Evolutionary conservation across 129 eudicot genomes (phyloP).

Genomic region (Pittosporum tobira): DNA sequence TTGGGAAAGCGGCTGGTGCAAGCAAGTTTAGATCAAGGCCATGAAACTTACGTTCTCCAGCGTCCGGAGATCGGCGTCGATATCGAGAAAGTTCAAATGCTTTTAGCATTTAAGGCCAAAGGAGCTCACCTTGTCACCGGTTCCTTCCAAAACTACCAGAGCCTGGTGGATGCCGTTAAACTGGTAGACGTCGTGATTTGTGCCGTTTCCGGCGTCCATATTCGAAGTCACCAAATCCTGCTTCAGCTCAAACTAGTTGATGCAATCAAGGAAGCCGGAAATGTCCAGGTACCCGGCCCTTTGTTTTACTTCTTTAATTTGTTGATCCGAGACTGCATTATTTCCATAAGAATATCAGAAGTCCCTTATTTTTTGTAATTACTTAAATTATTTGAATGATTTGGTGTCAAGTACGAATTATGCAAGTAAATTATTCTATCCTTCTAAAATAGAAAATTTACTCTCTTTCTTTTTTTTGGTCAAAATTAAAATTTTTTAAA

Average conservation of each 20-base stretch:
- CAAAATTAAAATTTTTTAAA: too few relatives aligned
- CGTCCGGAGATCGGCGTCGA: constrained; percentile 45
- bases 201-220: constrained; percentile 73
- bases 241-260: constrained; percentile 82
- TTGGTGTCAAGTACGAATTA: too few relatives aligned
- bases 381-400: not conserved
- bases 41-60: constrained; percentile 36
- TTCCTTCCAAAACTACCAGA: constrained; percentile 49
- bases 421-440: too few relatives aligned
- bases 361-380: too few relatives aligned
- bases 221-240: constrained; percentile 59
- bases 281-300: constrained; percentile 72
- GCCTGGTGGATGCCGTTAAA: constrained; percentile 71
- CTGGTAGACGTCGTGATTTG: constrained; percentile 68
- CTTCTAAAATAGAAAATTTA: too few relatives aligned
- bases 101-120: constrained; percentile 52
- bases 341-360: too few relatives aligned
- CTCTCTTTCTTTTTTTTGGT: too few relatives aligned
- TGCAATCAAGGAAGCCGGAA: constrained; percentile 82
- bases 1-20: constrained; percentile 47
- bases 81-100: constrained; percentile 55
- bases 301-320: too few relatives aligned
- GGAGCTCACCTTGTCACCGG: constrained; percentile 59
- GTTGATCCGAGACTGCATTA: too few relatives aligned
- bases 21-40: constrained; percentile 47